phyloP scores from a whole-genome alignment of 2,329 filamentous ascomycete species.

The Ceratocystis destructans region DNA sequence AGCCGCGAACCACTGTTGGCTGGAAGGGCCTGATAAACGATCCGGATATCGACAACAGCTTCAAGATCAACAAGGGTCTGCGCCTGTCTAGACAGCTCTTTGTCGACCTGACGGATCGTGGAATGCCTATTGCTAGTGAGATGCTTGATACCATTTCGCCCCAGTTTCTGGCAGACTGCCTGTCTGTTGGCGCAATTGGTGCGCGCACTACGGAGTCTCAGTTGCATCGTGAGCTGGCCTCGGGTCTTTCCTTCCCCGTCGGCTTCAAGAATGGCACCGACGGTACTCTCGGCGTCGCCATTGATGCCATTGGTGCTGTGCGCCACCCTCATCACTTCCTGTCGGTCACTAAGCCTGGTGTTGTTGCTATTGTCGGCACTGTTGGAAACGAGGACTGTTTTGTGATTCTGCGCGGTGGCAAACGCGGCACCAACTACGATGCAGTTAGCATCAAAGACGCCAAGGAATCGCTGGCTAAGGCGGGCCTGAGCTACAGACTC shows the following conservation, averaged over 20 bases:
- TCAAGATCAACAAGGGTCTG: slow-evolving; percentile 97
- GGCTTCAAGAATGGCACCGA: slow-evolving; percentile 99
- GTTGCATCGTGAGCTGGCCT: slow-evolving; percentile 86
- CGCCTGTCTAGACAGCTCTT: slow-evolving; percentile 79
- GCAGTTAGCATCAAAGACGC: slow-evolving; percentile 69
- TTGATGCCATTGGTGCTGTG: slow-evolving; percentile 90
- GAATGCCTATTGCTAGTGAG: slow-evolving; percentile 93
- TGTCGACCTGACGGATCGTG: slow-evolving; percentile 76
- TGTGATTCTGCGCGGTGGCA: slow-evolving; percentile 85
- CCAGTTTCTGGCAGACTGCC: slow-evolving; percentile 84
- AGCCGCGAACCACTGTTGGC: slow-evolving; percentile 91
- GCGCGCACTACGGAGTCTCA: slow-evolving; percentile 96
- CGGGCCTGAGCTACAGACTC: slow-evolving; percentile 59
- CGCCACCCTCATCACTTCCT: slow-evolving; percentile 91
- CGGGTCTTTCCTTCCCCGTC: slow-evolving; percentile 88
- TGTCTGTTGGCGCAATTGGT: slow-evolving; percentile 84
- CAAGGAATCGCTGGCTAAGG: slow-evolving; percentile 62
- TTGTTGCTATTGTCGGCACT: slow-evolving; percentile 89
- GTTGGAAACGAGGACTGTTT: slow-evolving; percentile 95
- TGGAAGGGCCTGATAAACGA: slow-evolving; percentile 99
- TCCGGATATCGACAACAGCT: slow-evolving; percentile 94
- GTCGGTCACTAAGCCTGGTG: slow-evolving; percentile 89
- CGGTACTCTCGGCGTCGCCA: slow-evolving; percentile 73
- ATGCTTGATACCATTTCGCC: slow-evolving; percentile 98
- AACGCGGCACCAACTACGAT: slow-evolving; percentile 88